These are phyloP conservation scores for Brassica rapa DNA, from an alignment of 345 rosid genomes.

Conservation along the genomic window DNA sequence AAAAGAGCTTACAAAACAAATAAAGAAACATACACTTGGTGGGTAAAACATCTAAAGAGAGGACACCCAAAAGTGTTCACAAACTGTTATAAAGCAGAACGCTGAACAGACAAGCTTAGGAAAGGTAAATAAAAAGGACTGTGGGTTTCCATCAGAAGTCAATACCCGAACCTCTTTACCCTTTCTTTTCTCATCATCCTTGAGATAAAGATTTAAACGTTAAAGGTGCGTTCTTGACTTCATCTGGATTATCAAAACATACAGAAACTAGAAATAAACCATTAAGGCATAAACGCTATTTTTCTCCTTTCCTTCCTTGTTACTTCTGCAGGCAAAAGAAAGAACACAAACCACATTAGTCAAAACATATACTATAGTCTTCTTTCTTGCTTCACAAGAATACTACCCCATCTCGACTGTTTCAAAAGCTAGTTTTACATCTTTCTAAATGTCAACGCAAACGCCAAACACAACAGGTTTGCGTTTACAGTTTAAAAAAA, in stretches of 20 bases:
- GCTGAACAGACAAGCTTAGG: not conserved
- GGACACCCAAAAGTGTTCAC: constrained; percentile 11
- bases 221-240: constrained; percentile 96
- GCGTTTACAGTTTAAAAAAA: not conserved
- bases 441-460: not conserved
- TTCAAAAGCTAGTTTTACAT: not conserved
- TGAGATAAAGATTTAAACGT: constrained; percentile 40
- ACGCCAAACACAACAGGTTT: not conserved
- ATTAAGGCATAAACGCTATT: constrained; percentile 16
- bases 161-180: constrained; percentile 78
- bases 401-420: not conserved
- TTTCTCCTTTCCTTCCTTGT: not conserved
- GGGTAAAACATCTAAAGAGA: not conserved
- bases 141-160: constrained; percentile 54
- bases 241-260: constrained; percentile 41
- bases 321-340: constrained; percentile 11
- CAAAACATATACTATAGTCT: not conserved
- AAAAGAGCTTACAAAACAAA: constrained; percentile 16
- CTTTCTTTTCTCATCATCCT: constrained; percentile 25
- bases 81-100: constrained; percentile 24
- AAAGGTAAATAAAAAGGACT: constrained; percentile 2
- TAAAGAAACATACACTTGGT: constrained; percentile 21
- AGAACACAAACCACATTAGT: not conserved
- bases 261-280: constrained; percentile 9
- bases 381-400: constrained; percentile 29